These are phyloP conservation scores for Astragalus membranaceus DNA, from an alignment of 306 rosid species.

Conservation along the genomic window DNA sequence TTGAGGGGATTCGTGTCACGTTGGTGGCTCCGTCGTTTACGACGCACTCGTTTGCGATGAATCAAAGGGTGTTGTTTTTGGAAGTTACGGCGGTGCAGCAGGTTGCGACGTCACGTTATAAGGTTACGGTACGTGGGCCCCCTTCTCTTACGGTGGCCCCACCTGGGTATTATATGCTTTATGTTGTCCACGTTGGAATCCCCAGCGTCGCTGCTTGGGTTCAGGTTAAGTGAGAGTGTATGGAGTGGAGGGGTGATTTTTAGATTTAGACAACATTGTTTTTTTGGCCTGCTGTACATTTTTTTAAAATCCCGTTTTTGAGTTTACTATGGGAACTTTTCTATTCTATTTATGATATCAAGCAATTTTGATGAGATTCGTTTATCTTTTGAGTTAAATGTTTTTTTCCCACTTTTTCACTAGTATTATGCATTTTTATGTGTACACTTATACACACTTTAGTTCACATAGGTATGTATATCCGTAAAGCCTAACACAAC, in stretches of 20 bases:
- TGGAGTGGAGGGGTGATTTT: background rate
- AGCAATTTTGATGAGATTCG: background rate
- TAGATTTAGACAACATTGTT: background rate
- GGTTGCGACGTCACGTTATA: slow-evolving; percentile 23
- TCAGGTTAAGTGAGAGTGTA: slow-evolving; percentile 34
- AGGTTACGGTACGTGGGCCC: slow-evolving; percentile 46
- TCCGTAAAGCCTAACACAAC: too few relatives aligned
- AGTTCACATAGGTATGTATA: too few relatives aligned
- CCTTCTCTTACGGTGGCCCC: slow-evolving; percentile 44
- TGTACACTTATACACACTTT: too few relatives aligned
- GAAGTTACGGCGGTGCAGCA: slow-evolving; percentile 4
- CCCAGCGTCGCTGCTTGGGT: slow-evolving; percentile 64
- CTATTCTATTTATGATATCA: slow-evolving; percentile 9
- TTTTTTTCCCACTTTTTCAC: background rate
- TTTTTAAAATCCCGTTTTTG: background rate
- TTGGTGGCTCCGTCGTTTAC: slow-evolving; percentile 66
- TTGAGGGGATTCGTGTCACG: slow-evolving; percentile 10
- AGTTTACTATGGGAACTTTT: background rate
- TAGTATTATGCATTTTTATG: too few relatives aligned
- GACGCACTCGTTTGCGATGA: slow-evolving; percentile 67
- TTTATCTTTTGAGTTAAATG: background rate
- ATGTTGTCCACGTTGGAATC: slow-evolving; percentile 53
- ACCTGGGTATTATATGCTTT: slow-evolving; percentile 64
- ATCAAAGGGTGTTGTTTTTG: slow-evolving; percentile 50
- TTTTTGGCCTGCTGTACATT: background rate